Percentiles rank a stretch among this genome's conserved stretches.
phyloP scores from a whole-genome alignment of 1,284 basidiomycete species.

The Tilletia horrida region DNA sequence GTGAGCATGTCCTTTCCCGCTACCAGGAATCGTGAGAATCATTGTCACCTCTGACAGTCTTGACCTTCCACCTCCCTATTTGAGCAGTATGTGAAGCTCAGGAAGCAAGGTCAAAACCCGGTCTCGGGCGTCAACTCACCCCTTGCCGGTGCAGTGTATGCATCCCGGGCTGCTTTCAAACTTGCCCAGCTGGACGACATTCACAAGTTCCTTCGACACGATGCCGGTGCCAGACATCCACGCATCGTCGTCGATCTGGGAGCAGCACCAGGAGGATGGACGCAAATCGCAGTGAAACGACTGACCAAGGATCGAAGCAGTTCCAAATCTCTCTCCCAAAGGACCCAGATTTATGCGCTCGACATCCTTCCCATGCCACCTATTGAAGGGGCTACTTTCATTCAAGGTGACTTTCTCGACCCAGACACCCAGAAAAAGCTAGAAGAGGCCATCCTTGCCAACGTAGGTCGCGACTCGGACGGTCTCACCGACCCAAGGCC shows the following conservation, averaged over 20 bases:
- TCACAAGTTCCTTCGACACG: slow-evolving; percentile 31
- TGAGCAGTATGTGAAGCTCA: slow-evolving; percentile 1
- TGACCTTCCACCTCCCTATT: not conserved
- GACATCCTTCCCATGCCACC: slow-evolving; percentile 34
- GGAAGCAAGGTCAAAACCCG: not conserved
- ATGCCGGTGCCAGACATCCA: not conserved
- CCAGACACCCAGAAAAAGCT: slow-evolving; percentile 24
- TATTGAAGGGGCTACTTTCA: slow-evolving; percentile 25
- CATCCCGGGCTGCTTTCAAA: slow-evolving; percentile 47
- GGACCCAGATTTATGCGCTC: slow-evolving; percentile 32
- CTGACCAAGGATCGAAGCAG: slow-evolving; percentile 12
- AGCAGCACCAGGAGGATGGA: slow-evolving; percentile 50
- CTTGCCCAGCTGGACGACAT: slow-evolving; percentile 39
- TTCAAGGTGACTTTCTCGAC: slow-evolving; percentile 44
- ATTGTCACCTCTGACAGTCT: not conserved
- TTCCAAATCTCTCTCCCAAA: not conserved
- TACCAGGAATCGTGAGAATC: not conserved
- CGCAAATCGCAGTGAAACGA: slow-evolving; percentile 32
- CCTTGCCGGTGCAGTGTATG: slow-evolving; percentile 21
- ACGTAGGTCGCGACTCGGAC: not conserved
- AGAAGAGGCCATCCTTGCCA: not conserved
- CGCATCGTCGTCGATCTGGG: slow-evolving; percentile 44
- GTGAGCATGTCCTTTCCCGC: not conserved
- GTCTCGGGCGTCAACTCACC: not conserved
- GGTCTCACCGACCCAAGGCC: not conserved